phyloP scores from a whole-genome alignment of 2,329 filamentous ascomycete genomes.

The Aspergillus sp. region DNA sequence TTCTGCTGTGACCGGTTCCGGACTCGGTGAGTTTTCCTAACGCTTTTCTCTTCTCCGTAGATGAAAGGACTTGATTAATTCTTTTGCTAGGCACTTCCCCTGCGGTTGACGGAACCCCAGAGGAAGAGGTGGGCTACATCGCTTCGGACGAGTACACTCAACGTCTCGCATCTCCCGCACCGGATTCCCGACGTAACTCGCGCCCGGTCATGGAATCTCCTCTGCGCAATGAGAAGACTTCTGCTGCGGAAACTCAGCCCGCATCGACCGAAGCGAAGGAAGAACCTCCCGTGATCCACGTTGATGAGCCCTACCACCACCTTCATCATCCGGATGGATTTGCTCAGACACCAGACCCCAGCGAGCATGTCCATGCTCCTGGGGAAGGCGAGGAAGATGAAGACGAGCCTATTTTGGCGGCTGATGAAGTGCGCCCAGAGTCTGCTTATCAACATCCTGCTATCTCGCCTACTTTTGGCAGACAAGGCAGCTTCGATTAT shows the following conservation, averaged over 20 bases:
- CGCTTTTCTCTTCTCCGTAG: neutral
- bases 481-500: conserved; percentile 57
- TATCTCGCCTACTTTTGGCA: conserved; percentile 69
- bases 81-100: conserved; percentile 58
- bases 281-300: conserved; percentile 61
- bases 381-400: conserved; percentile 56
- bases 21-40: conserved; percentile 47
- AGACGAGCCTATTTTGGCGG: conserved; percentile 77
- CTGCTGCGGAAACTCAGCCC: conserved; percentile 46
- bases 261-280: conserved; percentile 8
- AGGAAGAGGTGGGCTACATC: conserved; percentile 85
- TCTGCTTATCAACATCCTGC: conserved; percentile 73
- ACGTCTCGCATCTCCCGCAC: conserved; percentile 66
- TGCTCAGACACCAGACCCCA: conserved; percentile 47
- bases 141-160: conserved; percentile 81
- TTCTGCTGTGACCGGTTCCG: conserved; percentile 53
- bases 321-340: conserved; percentile 48
- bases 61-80: conserved; percentile 8
- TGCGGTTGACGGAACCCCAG: conserved; percentile 70
- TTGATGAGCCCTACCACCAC: conserved; percentile 62
- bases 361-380: conserved; percentile 46
- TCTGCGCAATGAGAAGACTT: conserved; percentile 49
- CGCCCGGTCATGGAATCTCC: conserved; percentile 51
- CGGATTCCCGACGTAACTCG: conserved; percentile 41
- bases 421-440: conserved; percentile 75